A percentile compares a stretch with the other conserved stretches of the same genome.
phyloP scores from a whole-genome alignment of 495 filamentous ascomycete species.

The Rhizodiscina lignyota region DNA sequence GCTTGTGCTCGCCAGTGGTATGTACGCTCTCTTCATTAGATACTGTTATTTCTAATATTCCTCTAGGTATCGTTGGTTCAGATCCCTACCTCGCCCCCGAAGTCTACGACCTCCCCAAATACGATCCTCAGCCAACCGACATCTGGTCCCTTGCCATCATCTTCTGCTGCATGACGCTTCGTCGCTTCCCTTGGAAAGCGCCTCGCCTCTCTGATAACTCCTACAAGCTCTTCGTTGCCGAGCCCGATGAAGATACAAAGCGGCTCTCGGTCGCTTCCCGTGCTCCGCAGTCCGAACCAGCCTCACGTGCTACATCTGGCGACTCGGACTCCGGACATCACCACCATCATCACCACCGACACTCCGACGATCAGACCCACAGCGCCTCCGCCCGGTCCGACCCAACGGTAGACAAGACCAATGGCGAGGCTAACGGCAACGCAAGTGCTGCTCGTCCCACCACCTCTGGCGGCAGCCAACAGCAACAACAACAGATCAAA shows the following conservation, averaged over 20 bases:
- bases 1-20: conserved; percentile 73
- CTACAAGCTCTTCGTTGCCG: conserved; percentile 76
- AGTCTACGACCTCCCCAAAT: conserved; percentile 87
- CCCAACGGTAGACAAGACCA: conserved; percentile 3
- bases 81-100: conserved; percentile 96
- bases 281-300: conserved; percentile 14
- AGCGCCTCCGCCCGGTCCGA: no score
- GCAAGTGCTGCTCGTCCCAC: neutral
- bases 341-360: conserved; percentile 16
- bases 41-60: conserved; percentile 5
- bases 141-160: conserved; percentile 98
- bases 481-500: conserved; percentile 47
- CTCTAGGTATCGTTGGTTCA: conserved; percentile 81
- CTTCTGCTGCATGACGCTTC: conserved; percentile 95
- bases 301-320: conserved; percentile 6
- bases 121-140: conserved; percentile 87
- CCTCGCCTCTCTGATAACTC: conserved; percentile 86
- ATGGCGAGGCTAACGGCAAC: neutral
- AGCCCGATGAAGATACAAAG: conserved; percentile 38
- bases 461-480: conserved; percentile 1
- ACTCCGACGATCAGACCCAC: conserved; percentile 9
- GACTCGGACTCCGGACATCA: conserved; percentile 6
- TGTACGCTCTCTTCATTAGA: conserved; percentile 17
- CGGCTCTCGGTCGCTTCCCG: conserved; percentile 12
- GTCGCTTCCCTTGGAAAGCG: conserved; percentile 94